Base-by-base conservation (phyloP, 2,329 filamentous ascomycete genomes). In the Trichoderma polysporum region DNA sequence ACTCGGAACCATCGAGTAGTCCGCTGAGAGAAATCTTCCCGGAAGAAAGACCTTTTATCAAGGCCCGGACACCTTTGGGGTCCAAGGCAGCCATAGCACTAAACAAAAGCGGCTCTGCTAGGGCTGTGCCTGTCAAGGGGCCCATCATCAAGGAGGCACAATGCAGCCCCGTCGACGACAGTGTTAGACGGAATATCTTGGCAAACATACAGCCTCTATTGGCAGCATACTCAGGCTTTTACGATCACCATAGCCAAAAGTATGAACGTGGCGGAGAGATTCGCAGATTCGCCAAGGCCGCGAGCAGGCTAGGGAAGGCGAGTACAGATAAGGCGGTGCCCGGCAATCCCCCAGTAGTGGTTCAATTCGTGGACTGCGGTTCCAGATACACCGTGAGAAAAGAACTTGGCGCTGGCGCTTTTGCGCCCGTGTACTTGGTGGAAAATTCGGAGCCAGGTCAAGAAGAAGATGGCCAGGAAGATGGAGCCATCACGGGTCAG, bases 341-440 rank as follows among this genome's bases (percentile, higher is more conserved):
- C 3, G 50, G 29, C 77, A 88, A 2, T 79, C 84, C 86, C 50
- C 85, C 88, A 0, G 88, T 92, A 0, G 82, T 86, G 4, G 83
- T 98, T 25, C 82, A 87, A 49, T 91, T 97, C 68, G 83, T 87
- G 0, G 87, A 87, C 45, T 84, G 86, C 2, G 80, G 85, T 25
- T 83, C 88, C 45, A 86, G 85, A 49, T 99, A 97, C 77, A 90
- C 87, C 1, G 79, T 98, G 66, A 92, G 91, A 74, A 88, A 90
- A 58, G 93, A 98, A 76, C 87, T 99, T 13, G 95, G 95, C 1
- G 92, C 93, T 31, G 95, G 95, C 9, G 95, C 95, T 0, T 99
- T 96, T 78, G 95, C 94, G 0, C 94, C 95, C 0, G 95, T 99
- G 2, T 99, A 97, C 76, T 86, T 99, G 0, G 90, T 94, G 8